These are phyloP conservation scores for Wakefieldia striispora DNA, from an alignment of 768 basidiomycete species.

Conservation along the genomic window DNA sequence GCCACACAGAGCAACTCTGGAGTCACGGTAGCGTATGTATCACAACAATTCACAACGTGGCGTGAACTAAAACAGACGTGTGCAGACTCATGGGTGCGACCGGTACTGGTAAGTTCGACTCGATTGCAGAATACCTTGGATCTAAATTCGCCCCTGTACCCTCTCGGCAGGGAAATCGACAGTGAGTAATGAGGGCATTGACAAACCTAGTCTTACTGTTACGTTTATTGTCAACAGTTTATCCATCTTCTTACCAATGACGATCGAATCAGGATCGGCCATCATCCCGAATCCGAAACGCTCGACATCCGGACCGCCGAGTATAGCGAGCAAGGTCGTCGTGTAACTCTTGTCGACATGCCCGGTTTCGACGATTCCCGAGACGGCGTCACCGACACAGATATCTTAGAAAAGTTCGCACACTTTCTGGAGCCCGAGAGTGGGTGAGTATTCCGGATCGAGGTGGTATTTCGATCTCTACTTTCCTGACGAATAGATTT, in stretches of 20 bases:
- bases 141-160: neutral
- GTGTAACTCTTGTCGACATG: slow-evolving; percentile 19
- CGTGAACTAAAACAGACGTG: neutral
- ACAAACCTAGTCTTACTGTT: neutral
- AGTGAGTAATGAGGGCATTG: neutral
- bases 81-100: slow-evolving; percentile 9
- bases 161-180: slow-evolving; percentile 4
- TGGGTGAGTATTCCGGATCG: neutral
- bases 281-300: slow-evolving; percentile 7
- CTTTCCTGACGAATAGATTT: neutral
- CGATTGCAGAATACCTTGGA: no score
- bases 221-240: neutral
- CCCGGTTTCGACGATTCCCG: slow-evolving; percentile 10
- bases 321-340: neutral
- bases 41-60: neutral
- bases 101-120: slow-evolving; percentile 2
- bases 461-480: no score
- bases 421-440: neutral
- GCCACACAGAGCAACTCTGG: neutral
- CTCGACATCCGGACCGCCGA: neutral
- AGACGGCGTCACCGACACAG: slow-evolving; percentile 16
- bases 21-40: slow-evolving; percentile 4
- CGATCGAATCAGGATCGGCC: slow-evolving; percentile 7
- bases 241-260: slow-evolving; percentile 8
- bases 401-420: slow-evolving; percentile 19